Percentiles rank a stretch among this genome's conserved stretches.
Evolutionary conservation across 495 filamentous ascomycete species (phyloP).

Genomic region (Aspergillus affinis): DNA sequence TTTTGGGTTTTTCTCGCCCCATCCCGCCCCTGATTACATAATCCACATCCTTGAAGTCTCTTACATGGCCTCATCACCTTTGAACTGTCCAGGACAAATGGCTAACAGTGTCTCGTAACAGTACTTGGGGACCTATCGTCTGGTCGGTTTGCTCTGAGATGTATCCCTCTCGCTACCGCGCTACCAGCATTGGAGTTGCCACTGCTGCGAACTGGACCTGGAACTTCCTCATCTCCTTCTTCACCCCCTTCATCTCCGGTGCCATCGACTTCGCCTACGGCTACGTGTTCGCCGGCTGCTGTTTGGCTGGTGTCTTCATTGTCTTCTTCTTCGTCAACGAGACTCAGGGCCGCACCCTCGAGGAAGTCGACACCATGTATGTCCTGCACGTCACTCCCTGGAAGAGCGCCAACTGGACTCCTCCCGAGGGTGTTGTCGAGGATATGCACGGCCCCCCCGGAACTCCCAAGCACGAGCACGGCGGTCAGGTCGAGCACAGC

Average conservation of each 20-base stretch:
- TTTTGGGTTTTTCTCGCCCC: too few relatives aligned
- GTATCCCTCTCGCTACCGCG: slow-evolving; percentile 75
- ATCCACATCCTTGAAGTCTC: too few relatives aligned
- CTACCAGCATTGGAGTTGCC: slow-evolving; percentile 70
- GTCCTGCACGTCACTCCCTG: slow-evolving; percentile 66
- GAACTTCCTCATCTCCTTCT: slow-evolving; percentile 87
- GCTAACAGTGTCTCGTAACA: too few relatives aligned
- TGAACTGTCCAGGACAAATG: too few relatives aligned
- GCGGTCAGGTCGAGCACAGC: slow-evolving; percentile 19
- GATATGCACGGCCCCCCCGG: slow-evolving; percentile 29
- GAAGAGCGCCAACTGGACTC: slow-evolving; percentile 60
- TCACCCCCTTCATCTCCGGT: slow-evolving; percentile 72
- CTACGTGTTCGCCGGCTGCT: slow-evolving; percentile 76
- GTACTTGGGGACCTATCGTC: slow-evolving; percentile 69
- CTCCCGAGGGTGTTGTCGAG: slow-evolving; percentile 43
- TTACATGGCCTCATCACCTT: too few relatives aligned
- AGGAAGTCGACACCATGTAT: slow-evolving; percentile 88
- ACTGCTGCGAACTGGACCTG: slow-evolving; percentile 86
- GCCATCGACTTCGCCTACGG: slow-evolving; percentile 75
- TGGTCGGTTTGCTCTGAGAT: slow-evolving; percentile 81
- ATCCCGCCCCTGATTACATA: too few relatives aligned
- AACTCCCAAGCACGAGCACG: slow-evolving; percentile 10
- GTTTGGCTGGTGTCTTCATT: slow-evolving; percentile 59
- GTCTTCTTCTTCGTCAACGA: slow-evolving; percentile 83
- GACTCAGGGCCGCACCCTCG: slow-evolving; percentile 63